Conservation (phyloP, 2,329 filamentous ascomycete species). For the Torrubiellomyces zombiae region DNA sequence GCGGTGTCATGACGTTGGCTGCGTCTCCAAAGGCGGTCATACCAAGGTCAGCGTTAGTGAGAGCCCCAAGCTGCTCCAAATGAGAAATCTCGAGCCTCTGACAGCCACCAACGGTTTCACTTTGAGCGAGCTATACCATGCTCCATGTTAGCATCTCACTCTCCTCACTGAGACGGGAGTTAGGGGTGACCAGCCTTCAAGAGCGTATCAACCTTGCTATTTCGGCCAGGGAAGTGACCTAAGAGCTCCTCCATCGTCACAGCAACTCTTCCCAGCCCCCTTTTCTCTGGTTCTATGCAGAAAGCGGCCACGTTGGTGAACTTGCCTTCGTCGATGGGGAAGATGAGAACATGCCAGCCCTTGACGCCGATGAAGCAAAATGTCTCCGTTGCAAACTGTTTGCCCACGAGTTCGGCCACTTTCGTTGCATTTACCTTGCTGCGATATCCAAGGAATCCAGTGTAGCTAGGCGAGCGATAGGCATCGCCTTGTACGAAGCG, state of each 20-base stretch:
- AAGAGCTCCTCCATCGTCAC: conserved; percentile 1
- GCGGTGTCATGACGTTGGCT: conserved; percentile 2
- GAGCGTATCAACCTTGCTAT: not conserved
- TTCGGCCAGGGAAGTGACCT: not conserved
- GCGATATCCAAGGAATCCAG: conserved; percentile 1
- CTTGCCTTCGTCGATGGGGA: conserved; percentile 1
- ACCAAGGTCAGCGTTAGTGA: not conserved
- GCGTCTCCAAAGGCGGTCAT: conserved; percentile 1
- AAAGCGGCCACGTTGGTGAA: conserved; percentile 1
- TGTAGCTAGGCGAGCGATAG: not conserved
- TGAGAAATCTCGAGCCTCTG: conserved; percentile 1
- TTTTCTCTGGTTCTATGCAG: conserved; percentile 1
- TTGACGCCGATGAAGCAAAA: conserved; percentile 1
- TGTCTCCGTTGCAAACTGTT: not conserved
- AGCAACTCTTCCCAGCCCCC: not conserved
- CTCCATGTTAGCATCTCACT: too few species aligned
- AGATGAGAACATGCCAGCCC: conserved; percentile 3
- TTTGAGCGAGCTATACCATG: conserved; percentile 1
- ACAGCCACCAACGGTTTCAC: not conserved
- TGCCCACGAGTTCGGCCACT: conserved; percentile 1
- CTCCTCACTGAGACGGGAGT: too few species aligned
- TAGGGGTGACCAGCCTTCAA: too few species aligned
- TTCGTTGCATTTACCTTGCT: conserved; percentile 1
- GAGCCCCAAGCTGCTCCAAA: not conserved
- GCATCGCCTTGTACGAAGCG: conserved; percentile 1